Evolutionary conservation across 1,284 basidiomycete genomes (phyloP).

Genomic region (Tremellales sp.): DNA sequence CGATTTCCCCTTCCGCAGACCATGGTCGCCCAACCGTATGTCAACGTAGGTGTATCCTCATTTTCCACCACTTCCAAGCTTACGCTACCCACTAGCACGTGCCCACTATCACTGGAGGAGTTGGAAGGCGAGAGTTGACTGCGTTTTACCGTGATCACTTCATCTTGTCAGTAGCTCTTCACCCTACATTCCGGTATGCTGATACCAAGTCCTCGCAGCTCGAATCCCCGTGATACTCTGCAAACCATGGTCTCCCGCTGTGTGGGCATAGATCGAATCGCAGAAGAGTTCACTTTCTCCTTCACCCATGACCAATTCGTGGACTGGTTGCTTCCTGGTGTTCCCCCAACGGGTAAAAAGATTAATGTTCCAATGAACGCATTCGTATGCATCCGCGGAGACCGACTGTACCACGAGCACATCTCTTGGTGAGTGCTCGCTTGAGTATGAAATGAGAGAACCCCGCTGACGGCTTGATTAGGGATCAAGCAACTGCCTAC

Average conservation of each 20-base stretch:
- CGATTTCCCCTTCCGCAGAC: slow-evolving; percentile 6
- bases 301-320: slow-evolving; percentile 54
- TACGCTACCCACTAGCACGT: slow-evolving; percentile 21
- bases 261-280: slow-evolving; percentile 24
- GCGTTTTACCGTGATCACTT: slow-evolving; percentile 53
- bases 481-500: slow-evolving; percentile 27
- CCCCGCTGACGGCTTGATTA: slow-evolving; percentile 4
- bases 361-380: slow-evolving; percentile 56
- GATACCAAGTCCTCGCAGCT: slow-evolving; percentile 52
- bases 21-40: slow-evolving; percentile 24
- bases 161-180: slow-evolving; percentile 25
- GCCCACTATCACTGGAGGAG: slow-evolving; percentile 51
- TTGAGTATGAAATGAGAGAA: neutral
- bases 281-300: slow-evolving; percentile 27
- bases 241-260: slow-evolving; percentile 20
- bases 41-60: slow-evolving; percentile 14
- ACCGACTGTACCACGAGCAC: slow-evolving; percentile 56
- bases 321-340: slow-evolving; percentile 51
- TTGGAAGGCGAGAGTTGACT: slow-evolving; percentile 54
- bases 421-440: slow-evolving; percentile 39
- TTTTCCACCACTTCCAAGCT: neutral
- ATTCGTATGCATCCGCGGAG: slow-evolving; percentile 58
- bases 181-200: neutral
- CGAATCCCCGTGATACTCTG: slow-evolving; percentile 48
- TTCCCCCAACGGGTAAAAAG: slow-evolving; percentile 55